phyloP scores from a whole-genome alignment of 2,329 filamentous ascomycete genomes.

The Teratosphaeria pseudoeucalypti region DNA sequence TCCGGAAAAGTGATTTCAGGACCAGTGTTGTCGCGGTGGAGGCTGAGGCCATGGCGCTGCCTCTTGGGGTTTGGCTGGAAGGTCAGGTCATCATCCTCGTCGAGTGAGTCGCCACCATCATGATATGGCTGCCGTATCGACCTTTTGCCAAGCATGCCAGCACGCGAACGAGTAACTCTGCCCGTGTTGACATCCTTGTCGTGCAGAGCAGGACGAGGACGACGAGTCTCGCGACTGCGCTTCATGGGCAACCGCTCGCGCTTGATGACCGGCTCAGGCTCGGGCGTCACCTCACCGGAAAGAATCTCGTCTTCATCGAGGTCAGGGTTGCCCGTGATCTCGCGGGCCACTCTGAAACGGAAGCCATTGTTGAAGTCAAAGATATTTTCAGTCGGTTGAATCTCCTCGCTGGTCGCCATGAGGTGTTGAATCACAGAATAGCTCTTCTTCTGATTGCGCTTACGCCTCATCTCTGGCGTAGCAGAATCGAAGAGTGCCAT shows the following conservation, averaged over 20 bases:
- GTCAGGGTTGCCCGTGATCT: constrained; percentile 35
- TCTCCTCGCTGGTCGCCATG: constrained; percentile 51
- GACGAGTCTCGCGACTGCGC: constrained; percentile 8
- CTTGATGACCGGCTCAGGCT: constrained; percentile 12
- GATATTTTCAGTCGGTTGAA: constrained; percentile 56
- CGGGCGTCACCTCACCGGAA: constrained; percentile 13
- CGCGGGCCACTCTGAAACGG: constrained; percentile 32
- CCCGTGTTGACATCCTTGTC: constrained; percentile 21
- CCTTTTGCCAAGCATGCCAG: constrained; percentile 5
- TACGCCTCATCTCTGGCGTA: constrained; percentile 60
- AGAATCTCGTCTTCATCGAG: constrained; percentile 26
- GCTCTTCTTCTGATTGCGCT: constrained; percentile 69
- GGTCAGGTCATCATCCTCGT: constrained; percentile 23
- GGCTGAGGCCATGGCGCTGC: constrained; percentile 26
- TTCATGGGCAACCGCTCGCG: constrained; percentile 8
- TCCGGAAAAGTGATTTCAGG: constrained; percentile 23
- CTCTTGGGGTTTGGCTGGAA: constrained; percentile 13
- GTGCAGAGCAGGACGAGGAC: constrained; percentile 12
- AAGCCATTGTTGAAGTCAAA: constrained; percentile 40
- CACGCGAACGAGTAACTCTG: constrained; percentile 11
- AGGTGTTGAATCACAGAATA: constrained; percentile 59
- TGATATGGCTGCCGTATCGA: constrained; percentile 20
- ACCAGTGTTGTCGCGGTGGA: constrained; percentile 31
- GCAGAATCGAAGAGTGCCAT: constrained; percentile 78
- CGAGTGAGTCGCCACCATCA: constrained; percentile 14